Percentiles rank a stretch among this genome's conserved stretches.
These are phyloP conservation scores for Hypoxylon lienhwacheense DNA, from an alignment of 495 filamentous ascomycete genomes.

Conservation along the genomic window DNA sequence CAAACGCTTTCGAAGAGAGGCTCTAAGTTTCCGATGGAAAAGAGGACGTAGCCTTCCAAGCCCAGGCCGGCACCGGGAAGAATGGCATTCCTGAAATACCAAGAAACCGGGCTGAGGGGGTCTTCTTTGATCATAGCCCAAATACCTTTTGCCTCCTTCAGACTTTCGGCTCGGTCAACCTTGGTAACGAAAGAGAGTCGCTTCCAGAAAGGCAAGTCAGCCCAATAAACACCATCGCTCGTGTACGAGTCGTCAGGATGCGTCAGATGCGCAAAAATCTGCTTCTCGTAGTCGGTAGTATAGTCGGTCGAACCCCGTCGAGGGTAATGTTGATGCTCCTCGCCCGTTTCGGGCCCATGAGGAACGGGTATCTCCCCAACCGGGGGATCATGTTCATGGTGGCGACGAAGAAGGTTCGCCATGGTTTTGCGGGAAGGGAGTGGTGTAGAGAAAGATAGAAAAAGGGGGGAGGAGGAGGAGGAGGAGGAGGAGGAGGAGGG, in stretches of 20 bases:
- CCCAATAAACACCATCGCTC: constrained; percentile 82
- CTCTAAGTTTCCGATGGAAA: constrained; percentile 87
- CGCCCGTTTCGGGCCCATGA: constrained; percentile 50
- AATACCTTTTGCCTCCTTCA: constrained; percentile 63
- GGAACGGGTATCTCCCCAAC: constrained; percentile 51
- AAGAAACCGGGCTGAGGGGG: constrained; percentile 75
- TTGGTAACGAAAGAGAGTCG: constrained; percentile 71
- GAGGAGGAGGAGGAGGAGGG: not conserved
- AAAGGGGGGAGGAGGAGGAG: not conserved
- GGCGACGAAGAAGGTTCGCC: constrained; percentile 43
- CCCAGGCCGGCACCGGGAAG: constrained; percentile 85
- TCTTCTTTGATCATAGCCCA: constrained; percentile 78
- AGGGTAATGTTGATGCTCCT: constrained; percentile 47
- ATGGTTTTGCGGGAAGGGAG: constrained; percentile 15
- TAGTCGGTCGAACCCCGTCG: constrained; percentile 44
- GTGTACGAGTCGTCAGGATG: constrained; percentile 84
- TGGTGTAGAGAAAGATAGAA: constrained; percentile 2
- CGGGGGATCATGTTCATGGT: constrained; percentile 46
- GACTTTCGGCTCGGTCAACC: constrained; percentile 65
- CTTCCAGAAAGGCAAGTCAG: constrained; percentile 69
- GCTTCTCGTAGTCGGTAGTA: constrained; percentile 60
- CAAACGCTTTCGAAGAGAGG: constrained; percentile 73
- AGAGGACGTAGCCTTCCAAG: constrained; percentile 90
- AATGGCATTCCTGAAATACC: constrained; percentile 84
- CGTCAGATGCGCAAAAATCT: constrained; percentile 72